Evolutionary conservation across 352 stramenopile genomes (phyloP).

Genomic region (Pythium dissotocum): DNA sequence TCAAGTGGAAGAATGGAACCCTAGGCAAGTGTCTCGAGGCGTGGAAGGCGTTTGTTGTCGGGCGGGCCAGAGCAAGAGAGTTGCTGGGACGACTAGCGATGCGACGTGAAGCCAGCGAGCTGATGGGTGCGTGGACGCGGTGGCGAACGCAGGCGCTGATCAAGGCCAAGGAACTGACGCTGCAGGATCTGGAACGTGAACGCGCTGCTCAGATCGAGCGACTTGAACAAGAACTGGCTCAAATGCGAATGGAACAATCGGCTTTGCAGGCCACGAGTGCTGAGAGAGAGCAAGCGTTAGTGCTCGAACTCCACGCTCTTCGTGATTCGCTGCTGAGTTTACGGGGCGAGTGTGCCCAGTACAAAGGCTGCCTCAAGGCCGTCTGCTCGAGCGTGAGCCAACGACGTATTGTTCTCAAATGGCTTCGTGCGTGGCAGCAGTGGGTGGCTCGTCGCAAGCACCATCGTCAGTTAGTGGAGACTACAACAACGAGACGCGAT

Average conservation of each 20-base stretch:
- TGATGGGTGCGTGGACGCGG: slow-evolving; percentile 30
- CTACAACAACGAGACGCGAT: not conserved
- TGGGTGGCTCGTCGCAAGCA: not conserved
- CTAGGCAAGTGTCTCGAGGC: slow-evolving; percentile 33
- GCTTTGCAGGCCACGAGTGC: slow-evolving; percentile 3
- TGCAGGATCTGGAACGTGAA: slow-evolving; percentile 7
- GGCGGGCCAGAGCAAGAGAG: slow-evolving; percentile 19
- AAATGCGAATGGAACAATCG: not conserved
- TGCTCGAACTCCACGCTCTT: not conserved
- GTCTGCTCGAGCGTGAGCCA: slow-evolving; percentile 6
- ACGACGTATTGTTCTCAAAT: not conserved
- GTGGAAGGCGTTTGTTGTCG: slow-evolving; percentile 29
- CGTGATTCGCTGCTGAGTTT: not conserved
- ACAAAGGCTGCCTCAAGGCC: slow-evolving; percentile 12
- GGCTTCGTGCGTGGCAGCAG: slow-evolving; percentile 11
- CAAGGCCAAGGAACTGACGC: slow-evolving; percentile 24
- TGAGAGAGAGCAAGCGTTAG: slow-evolving; percentile 10
- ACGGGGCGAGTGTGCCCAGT: not conserved
- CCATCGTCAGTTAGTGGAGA: not conserved
- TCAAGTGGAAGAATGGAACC: slow-evolving; percentile 24
- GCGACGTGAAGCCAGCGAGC: slow-evolving; percentile 19
- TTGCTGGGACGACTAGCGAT: slow-evolving; percentile 30
- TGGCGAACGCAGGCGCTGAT: slow-evolving; percentile 39
- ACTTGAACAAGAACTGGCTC: slow-evolving; percentile 12
- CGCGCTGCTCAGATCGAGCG: not conserved